Base-by-base conservation (phyloP, 768 basidiomycete species). In the Agrocybe pediades region DNA sequence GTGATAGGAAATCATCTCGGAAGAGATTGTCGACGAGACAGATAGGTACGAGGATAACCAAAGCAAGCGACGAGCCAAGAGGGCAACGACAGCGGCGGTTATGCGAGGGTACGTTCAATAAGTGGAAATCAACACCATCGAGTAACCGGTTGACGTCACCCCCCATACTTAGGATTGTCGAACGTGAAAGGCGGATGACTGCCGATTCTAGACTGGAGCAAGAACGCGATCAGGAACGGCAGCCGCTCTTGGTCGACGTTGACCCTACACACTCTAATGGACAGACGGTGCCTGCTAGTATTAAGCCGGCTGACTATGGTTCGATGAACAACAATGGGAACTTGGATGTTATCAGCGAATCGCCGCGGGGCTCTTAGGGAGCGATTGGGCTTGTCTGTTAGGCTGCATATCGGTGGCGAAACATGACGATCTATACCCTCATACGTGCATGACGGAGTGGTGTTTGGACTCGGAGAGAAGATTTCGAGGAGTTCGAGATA, bases 21-120 rank as follows among this genome's bases (percentile, higher is more conserved):
- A 97, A 71, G 95, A 97, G 67, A 96, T 97, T 49, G 89, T 96
- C 25, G 95, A 96, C 63, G 95, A 97, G 70, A 96, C 94, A 2
- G 95, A 97, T 71, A 80, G 86, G 23, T 95, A 89, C 61, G 86
- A 91, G 59, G 91, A 93, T 60, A 97, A 96, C 64, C 85, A 85
- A 44, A 86, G 84, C 47, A 95, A 94, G 65, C 80, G 79, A 54
- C 74, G 77, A 11, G 93, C 92, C 0, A 86, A 80, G 59, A 77
- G 94, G 17, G 68, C 81, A 53, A 87, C 86, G 16, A 91, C 85
- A 13, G 81, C 88, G 7, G 80, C 83, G 4, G 77, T 94, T 42
- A 95, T 95, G 92, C 77, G 82, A 61, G 89, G 89, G 88, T 90
- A 26, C 44, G 80, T 69, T 11, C 19, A 54, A 23, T 48, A 41